Percentiles rank a stretch among this genome's conserved stretches.
Evolutionary conservation across 495 filamentous ascomycete species (phyloP).

Genomic region (Lichina pygmaea): DNA sequence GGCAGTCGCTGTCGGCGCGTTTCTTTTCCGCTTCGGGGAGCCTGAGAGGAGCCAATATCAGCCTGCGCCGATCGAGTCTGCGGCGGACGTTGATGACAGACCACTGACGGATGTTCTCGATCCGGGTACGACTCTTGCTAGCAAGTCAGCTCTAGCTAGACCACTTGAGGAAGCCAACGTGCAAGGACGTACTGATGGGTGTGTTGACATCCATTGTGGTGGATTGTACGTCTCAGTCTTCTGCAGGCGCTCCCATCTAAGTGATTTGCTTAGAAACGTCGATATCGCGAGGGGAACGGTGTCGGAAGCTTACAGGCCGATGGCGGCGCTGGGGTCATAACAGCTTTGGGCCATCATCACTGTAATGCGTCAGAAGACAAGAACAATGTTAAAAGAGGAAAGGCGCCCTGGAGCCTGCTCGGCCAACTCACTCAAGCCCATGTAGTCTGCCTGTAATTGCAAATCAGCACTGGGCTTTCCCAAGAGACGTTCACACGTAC

Average conservation of each 20-base stretch:
- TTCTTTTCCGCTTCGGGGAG: slow-evolving; percentile 29
- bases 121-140: slow-evolving; percentile 32
- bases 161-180: background rate
- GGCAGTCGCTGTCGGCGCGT: slow-evolving; percentile 23
- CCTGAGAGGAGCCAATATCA: slow-evolving; percentile 6
- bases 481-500: background rate
- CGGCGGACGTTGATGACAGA: background rate
- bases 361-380: slow-evolving; percentile 2
- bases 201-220: slow-evolving; percentile 66
- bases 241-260: slow-evolving; percentile 47
- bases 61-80: background rate
- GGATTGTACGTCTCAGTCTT: slow-evolving; percentile 23
- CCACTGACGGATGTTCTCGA: slow-evolving; percentile 42
- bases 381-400: background rate
- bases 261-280: background rate
- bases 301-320: slow-evolving; percentile 17
- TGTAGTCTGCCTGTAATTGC: slow-evolving; percentile 53
- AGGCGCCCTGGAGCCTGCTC: background rate
- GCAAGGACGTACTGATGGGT: slow-evolving; percentile 36
- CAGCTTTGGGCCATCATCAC: slow-evolving; percentile 37
- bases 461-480: background rate
- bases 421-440: slow-evolving; percentile 34
- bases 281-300: background rate
- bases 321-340: slow-evolving; percentile 51
- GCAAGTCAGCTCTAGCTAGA: slow-evolving; percentile 5